These are phyloP conservation scores for Kazachstania kunashirensis DNA, from an alignment of 805 yeast genomes.

Conservation along the genomic window DNA sequence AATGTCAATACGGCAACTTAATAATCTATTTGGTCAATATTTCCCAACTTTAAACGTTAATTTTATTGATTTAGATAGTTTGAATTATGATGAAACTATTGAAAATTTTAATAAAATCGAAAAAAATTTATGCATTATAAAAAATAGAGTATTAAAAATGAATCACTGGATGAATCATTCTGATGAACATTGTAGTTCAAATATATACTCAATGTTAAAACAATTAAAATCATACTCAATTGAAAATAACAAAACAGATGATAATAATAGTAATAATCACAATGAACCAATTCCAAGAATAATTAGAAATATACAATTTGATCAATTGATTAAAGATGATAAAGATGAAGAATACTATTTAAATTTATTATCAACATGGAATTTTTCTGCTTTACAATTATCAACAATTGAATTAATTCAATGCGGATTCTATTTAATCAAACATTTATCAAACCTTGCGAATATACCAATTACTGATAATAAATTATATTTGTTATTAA, in stretches of 20 bases:
- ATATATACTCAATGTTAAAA: conserved; percentile 23
- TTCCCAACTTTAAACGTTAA: conserved; percentile 22
- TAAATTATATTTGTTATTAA: conserved; percentile 48
- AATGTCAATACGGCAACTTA: conserved; percentile 11
- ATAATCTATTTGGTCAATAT: conserved; percentile 10
- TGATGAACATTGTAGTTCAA: conserved; percentile 10
- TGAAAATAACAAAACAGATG: conserved; percentile 2
- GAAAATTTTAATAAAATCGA: conserved; percentile 2
- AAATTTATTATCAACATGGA: conserved; percentile 20
- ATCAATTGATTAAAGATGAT: conserved; percentile 3
- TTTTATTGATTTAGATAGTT: conserved; percentile 10
- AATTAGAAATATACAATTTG: conserved; percentile 15
- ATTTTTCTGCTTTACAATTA: conserved; percentile 23
- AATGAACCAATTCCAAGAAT: conserved; percentile 11
- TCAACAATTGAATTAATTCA: conserved; percentile 20
- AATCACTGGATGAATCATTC: conserved; percentile 27
- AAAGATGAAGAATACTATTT: conserved; percentile 11
- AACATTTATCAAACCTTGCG: conserved; percentile 13
- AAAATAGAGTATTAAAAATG: conserved; percentile 18
- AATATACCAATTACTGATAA: conserved; percentile 29
- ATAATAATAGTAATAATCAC: not conserved
- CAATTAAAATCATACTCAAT: too few species aligned
- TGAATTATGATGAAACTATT: conserved; percentile 3
- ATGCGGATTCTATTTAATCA: conserved; percentile 21
- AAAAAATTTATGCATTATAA: conserved; percentile 5